phyloP scores from a whole-genome alignment of 345 rosid species.

The Pugionium dolabratum region DNA sequence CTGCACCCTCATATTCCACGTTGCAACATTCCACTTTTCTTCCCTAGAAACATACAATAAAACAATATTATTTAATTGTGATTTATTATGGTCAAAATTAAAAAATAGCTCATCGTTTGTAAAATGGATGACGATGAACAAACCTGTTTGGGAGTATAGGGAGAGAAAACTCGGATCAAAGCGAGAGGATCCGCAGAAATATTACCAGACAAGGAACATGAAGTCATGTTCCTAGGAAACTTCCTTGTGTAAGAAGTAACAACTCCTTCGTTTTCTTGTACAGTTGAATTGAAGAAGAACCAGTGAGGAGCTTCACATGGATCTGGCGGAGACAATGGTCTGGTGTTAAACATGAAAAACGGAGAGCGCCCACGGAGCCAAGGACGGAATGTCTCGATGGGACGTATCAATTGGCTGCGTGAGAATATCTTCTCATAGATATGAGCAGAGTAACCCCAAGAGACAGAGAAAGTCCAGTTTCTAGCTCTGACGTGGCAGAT shows the following conservation, averaged over 20 bases:
- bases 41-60: slow-evolving; percentile 38
- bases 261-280: slow-evolving; percentile 22
- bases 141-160: slow-evolving; percentile 45
- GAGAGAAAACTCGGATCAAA: slow-evolving; percentile 49
- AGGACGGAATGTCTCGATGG: slow-evolving; percentile 55
- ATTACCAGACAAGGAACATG: slow-evolving; percentile 46
- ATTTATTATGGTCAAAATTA: background rate
- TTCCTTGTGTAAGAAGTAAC: slow-evolving; percentile 49
- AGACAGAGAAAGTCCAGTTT: slow-evolving; percentile 60
- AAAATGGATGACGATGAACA: background rate
- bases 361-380: slow-evolving; percentile 43
- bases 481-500: slow-evolving; percentile 52
- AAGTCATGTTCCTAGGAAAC: slow-evolving; percentile 39
- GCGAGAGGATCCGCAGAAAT: slow-evolving; percentile 54
- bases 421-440: slow-evolving; percentile 54
- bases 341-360: slow-evolving; percentile 53
- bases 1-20: slow-evolving; percentile 36
- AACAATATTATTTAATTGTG: background rate
- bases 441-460: slow-evolving; percentile 65
- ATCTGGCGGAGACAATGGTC: slow-evolving; percentile 23
- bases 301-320: slow-evolving; percentile 66
- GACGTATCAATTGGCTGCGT: slow-evolving; percentile 47
- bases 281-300: slow-evolving; percentile 57
- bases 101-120: background rate
- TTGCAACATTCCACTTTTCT: slow-evolving; percentile 63